Percentiles rank a stretch among this genome's conserved stretches.
Evolutionary conservation across 2,329 filamentous ascomycete genomes (phyloP).

Genomic region (Colletotrichum ledebouriae): DNA sequence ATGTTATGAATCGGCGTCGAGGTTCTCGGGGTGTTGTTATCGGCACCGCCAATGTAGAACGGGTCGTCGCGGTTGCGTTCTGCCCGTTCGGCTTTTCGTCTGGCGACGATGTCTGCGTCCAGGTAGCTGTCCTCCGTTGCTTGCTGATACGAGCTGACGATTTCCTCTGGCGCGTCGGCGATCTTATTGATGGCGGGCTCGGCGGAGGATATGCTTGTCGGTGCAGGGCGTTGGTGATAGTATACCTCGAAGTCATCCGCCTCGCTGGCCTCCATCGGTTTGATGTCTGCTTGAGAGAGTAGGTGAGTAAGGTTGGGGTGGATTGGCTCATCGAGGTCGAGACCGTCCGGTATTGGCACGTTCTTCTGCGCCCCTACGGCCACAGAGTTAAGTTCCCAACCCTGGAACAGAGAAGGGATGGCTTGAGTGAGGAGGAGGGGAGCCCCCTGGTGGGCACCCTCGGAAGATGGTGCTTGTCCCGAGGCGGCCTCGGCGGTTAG

Average conservation of each 20-base stretch:
- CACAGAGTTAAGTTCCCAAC: conserved; percentile 92
- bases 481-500: conserved; percentile 85
- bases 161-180: conserved; percentile 60
- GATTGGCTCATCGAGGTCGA: conserved; percentile 87
- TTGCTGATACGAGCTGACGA: conserved; percentile 69
- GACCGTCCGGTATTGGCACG: conserved; percentile 80
- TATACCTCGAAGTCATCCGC: conserved; percentile 77
- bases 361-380: conserved; percentile 85
- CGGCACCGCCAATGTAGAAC: conserved; percentile 83
- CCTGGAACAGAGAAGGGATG: conserved; percentile 87
- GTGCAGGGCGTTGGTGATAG: conserved; percentile 70
- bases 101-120: conserved; percentile 80
- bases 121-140: conserved; percentile 74
- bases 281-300: conserved; percentile 69
- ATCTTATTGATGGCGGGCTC: conserved; percentile 70
- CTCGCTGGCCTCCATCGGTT: conserved; percentile 64
- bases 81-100: conserved; percentile 79
- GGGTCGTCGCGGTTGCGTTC: conserved; percentile 93
- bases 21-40: conserved; percentile 65
- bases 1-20: conserved; percentile 87
- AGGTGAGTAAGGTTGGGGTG: conserved; percentile 79
- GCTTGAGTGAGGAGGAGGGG: conserved; percentile 91
- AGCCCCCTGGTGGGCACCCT: conserved; percentile 71
- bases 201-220: conserved; percentile 64
- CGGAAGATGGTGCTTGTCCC: conserved; percentile 71